A percentile compares a stretch with the other conserved stretches of the same genome.
Conservation (phyloP, 1,139 yeast genomes). For the Saccharomyces hybrid region DNA sequence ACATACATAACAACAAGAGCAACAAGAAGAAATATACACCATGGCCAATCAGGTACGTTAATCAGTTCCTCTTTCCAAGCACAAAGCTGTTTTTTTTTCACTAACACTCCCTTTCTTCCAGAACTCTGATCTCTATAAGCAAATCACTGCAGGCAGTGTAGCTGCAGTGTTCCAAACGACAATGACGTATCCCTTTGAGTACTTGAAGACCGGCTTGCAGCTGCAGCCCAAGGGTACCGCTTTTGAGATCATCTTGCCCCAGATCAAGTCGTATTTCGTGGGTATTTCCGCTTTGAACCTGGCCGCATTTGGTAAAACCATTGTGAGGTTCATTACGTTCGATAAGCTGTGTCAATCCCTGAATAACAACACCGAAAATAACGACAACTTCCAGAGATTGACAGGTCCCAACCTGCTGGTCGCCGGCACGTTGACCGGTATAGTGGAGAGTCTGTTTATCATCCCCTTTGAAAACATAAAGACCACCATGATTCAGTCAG, state of each 20-base stretch:
- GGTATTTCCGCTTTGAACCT: slow-evolving; percentile 77
- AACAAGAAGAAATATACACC: neutral
- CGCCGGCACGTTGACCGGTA: slow-evolving; percentile 83
- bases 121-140: neutral
- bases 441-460: slow-evolving; percentile 70
- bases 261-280: slow-evolving; percentile 43
- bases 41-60: neutral
- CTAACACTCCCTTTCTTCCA: neutral
- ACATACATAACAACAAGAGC: neutral
- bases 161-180: slow-evolving; percentile 70
- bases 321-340: slow-evolving; percentile 65
- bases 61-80: neutral
- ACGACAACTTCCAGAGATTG: slow-evolving; percentile 39
- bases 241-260: slow-evolving; percentile 1
- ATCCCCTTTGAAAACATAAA: slow-evolving; percentile 90
- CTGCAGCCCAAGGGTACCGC: slow-evolving; percentile 32
- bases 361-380: slow-evolving; percentile 40
- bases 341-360: slow-evolving; percentile 70
- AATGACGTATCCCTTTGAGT: slow-evolving; percentile 78
- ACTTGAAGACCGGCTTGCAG: slow-evolving; percentile 67
- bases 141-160: slow-evolving; percentile 50
- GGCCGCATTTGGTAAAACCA: slow-evolving; percentile 68
- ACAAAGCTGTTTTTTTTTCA: neutral
- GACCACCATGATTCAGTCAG: slow-evolving; percentile 75
- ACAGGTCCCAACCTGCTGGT: slow-evolving; percentile 67